A percentile compares a stretch with the other conserved stretches of the same genome.
These are phyloP conservation scores for Parastagonospora avenae DNA, from an alignment of 2,329 filamentous ascomycete genomes.

Conservation along the genomic window DNA sequence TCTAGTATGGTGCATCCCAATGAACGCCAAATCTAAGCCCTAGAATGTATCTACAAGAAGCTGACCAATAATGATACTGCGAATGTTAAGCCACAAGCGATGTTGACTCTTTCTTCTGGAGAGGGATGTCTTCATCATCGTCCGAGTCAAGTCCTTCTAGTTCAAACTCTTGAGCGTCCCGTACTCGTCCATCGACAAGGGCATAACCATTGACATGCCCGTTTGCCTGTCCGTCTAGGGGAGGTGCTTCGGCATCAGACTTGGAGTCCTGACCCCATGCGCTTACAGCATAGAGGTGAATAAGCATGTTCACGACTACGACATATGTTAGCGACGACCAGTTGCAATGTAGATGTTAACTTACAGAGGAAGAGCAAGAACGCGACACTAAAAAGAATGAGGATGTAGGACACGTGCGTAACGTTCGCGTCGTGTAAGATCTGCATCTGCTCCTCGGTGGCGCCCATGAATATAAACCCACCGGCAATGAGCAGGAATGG, in stretches of 20 bases:
- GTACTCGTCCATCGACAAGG: constrained; percentile 63
- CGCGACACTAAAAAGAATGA: constrained; percentile 88
- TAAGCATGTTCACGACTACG: constrained; percentile 77
- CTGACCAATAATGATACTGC: not conserved
- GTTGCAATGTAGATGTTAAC: constrained; percentile 23
- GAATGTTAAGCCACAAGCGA: constrained; percentile 19
- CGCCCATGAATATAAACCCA: constrained; percentile 96
- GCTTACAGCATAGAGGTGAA: constrained; percentile 78
- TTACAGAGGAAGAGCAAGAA: constrained; percentile 87
- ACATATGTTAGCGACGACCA: constrained; percentile 14
- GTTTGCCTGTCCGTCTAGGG: constrained; percentile 24
- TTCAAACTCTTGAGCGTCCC: constrained; percentile 91
- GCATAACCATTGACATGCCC: constrained; percentile 34
- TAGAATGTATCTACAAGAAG: not conserved
- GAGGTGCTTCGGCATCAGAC: constrained; percentile 43
- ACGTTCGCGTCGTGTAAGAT: constrained; percentile 75
- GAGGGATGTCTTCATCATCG: constrained; percentile 63
- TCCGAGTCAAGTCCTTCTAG: constrained; percentile 88
- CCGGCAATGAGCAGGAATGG: constrained; percentile 84
- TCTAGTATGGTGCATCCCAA: no score
- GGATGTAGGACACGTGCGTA: constrained; percentile 88
- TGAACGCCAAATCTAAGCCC: not conserved
- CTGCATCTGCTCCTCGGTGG: constrained; percentile 93
- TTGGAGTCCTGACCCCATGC: constrained; percentile 51
- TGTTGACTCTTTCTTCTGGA: constrained; percentile 32